A percentile compares a stretch with the other conserved stretches of the same genome.
Conservation (phyloP, 345 rosid genomes). For the Laguncularia racemosa region DNA sequence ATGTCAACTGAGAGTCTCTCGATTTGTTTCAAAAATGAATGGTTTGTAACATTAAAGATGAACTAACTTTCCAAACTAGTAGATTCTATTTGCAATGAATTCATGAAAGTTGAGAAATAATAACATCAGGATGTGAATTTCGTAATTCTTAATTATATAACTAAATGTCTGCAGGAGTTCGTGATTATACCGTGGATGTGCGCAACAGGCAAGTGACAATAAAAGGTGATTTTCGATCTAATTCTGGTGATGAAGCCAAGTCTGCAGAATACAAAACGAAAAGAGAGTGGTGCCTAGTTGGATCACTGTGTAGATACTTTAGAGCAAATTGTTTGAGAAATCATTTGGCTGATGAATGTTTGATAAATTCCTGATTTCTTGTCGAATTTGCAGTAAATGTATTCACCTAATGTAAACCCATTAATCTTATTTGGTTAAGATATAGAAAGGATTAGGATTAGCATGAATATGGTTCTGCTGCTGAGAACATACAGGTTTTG, state of each 20-base stretch:
- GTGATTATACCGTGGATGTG: conserved; percentile 37
- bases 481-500: too few relatives aligned
- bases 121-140: too few relatives aligned
- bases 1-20: conserved; percentile 28
- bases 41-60: conserved; percentile 20
- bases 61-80: too few relatives aligned
- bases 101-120: too few relatives aligned
- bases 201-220: conserved; percentile 27
- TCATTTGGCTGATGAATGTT: background rate
- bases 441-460: too few relatives aligned
- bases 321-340: conserved; percentile 9
- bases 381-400: too few relatives aligned
- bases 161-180: conserved; percentile 21
- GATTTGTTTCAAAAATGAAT: conserved; percentile 25
- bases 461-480: too few relatives aligned
- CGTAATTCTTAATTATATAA: too few relatives aligned
- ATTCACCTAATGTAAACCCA: too few relatives aligned
- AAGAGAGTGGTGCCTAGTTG: conserved; percentile 2
- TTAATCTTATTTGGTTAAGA: too few relatives aligned
- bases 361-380: too few relatives aligned
- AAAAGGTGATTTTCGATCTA: conserved; percentile 26
- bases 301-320: conserved; percentile 10
- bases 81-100: too few relatives aligned
- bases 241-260: background rate
- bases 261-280: background rate